A percentile compares a stretch with the other conserved stretches of the same genome.
phyloP scores from a whole-genome alignment of 225 moss, liverwort and hornwort genomes.

The Lunularia cruciata region DNA sequence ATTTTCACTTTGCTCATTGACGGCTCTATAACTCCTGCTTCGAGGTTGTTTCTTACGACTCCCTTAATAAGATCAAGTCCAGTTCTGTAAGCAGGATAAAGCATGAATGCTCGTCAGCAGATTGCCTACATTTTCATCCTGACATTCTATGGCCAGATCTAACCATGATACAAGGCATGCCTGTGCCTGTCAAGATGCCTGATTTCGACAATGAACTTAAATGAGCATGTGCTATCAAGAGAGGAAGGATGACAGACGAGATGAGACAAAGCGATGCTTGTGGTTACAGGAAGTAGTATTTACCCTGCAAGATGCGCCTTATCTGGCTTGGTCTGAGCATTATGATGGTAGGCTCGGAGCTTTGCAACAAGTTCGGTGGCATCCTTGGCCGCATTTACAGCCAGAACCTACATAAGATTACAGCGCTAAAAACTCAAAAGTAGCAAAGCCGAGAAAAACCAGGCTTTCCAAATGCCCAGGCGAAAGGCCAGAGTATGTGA shows the following conservation, averaged over 20 bases:
- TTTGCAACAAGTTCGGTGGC: slow-evolving; percentile 76
- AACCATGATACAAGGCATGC: too few relatives aligned
- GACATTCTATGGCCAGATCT: background rate
- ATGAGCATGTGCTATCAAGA: background rate
- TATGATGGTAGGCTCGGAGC: slow-evolving; percentile 67
- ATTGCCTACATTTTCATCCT: background rate
- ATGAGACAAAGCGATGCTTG: too few relatives aligned
- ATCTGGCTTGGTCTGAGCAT: slow-evolving; percentile 80
- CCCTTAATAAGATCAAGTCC: slow-evolving; percentile 83
- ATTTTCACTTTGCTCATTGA: slow-evolving; percentile 90
- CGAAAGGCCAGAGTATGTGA: too few relatives aligned
- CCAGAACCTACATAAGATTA: too few relatives aligned
- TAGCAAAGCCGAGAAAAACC: too few relatives aligned
- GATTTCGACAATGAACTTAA: background rate
- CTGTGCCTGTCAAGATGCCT: too few relatives aligned
- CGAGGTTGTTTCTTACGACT: slow-evolving; percentile 70
- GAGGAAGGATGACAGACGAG: background rate
- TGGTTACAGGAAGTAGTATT: background rate
- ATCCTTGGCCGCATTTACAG: slow-evolving; percentile 84
- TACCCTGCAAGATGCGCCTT: slow-evolving; percentile 86
- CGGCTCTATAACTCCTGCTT: slow-evolving; percentile 79
- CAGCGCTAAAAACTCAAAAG: too few relatives aligned
- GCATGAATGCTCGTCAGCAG: background rate
- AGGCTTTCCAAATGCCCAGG: too few relatives aligned
- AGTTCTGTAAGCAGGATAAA: slow-evolving; percentile 38